These are phyloP conservation scores for Ustilago tritici DNA, from an alignment of 1,284 basidiomycete species.

Conservation along the genomic window DNA sequence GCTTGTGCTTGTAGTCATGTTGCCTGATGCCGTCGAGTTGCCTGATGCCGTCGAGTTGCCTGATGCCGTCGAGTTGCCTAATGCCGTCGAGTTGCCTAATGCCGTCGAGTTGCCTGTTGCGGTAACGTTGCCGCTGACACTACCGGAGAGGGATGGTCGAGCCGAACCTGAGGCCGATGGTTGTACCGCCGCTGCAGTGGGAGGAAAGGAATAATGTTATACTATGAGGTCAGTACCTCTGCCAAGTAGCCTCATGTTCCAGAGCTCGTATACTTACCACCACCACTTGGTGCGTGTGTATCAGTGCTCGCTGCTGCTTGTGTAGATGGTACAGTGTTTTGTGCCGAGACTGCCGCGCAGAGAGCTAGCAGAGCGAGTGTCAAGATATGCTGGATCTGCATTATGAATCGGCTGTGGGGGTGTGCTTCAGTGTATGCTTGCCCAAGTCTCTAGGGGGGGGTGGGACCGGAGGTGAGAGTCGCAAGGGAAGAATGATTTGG, in stretches of 20 bases:
- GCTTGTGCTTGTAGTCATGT: conserved; percentile 32
- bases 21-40: conserved; percentile 11
- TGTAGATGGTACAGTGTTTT: conserved; percentile 37
- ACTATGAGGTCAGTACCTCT: conserved; percentile 3
- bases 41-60: conserved; percentile 11
- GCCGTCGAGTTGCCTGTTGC: conserved; percentile 17
- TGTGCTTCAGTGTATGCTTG: too few species aligned
- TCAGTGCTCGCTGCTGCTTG: conserved; percentile 18
- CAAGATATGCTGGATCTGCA: conserved; percentile 22
- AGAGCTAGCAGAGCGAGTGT: conserved; percentile 32
- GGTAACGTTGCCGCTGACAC: conserved; percentile 12
- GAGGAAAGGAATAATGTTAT: background rate
- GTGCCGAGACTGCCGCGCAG: conserved; percentile 34
- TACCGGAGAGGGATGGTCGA: conserved; percentile 18
- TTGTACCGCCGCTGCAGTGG: conserved; percentile 14
- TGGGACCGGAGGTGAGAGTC: background rate
- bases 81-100: conserved; percentile 14
- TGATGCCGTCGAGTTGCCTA: conserved; percentile 9
- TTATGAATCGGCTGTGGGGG: conserved; percentile 5
- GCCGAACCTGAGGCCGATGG: conserved; percentile 25
- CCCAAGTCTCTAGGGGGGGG: too few species aligned
- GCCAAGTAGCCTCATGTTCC: background rate
- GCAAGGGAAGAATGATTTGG: background rate
- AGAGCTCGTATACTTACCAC: conserved; percentile 19
- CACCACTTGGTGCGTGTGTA: conserved; percentile 20